Evolutionary conservation across 306 rosid genomes (phyloP), one percentile per base, ranked within the genome.

Genomic region (Calophaca sinica): DNA sequence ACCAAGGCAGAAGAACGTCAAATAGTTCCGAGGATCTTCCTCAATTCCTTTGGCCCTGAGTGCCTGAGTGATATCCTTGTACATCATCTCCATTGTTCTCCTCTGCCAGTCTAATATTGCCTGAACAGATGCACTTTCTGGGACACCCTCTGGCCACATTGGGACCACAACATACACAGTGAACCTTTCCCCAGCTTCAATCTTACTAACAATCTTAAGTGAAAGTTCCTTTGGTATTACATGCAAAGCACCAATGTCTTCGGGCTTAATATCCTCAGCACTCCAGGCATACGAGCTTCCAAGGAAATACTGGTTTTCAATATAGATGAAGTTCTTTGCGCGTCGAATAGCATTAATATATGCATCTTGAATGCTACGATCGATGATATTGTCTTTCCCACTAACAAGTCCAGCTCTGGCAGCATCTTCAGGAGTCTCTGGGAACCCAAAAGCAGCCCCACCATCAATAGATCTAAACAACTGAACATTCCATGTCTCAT

Each of bases 1-100:
- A 31, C 91, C 94, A 3, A 89, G 94, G 88, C 94, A 89, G 87
- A 89, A 89, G 86, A 89, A 89, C 5, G 94, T 89, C 86, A 89
- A 81, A 84, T 89, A 89, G 82, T 87, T 81, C 13, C 91, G 86
- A 44, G 94, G 91, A 81, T 89, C 89, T 3, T 89, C 94, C 5
- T 87, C 89, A 2, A 69, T 62, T 49, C 91, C 89, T 72, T 85
- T 86, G 20, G 89, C 89, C 44, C 7, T 79, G 32, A 89, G 94
- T 10, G 91, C 94, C 79, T 79, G 82, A 54, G 68, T 11, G 11
- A 89, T 10, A 26, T 89, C 94, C 75, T 80, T 87, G 79, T 89
- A 89, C 94, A 89, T 89, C 91, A 87, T 89, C 71, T 87, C 94
- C 85, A 87, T 59, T 67, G 94, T 89, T 51, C 94, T 89, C 83